Evolutionary conservation across 23 red algal genomes (phyloP), one percentile per base, ranked within the genome.

Genomic region (Gracilariopsis chorda): DNA sequence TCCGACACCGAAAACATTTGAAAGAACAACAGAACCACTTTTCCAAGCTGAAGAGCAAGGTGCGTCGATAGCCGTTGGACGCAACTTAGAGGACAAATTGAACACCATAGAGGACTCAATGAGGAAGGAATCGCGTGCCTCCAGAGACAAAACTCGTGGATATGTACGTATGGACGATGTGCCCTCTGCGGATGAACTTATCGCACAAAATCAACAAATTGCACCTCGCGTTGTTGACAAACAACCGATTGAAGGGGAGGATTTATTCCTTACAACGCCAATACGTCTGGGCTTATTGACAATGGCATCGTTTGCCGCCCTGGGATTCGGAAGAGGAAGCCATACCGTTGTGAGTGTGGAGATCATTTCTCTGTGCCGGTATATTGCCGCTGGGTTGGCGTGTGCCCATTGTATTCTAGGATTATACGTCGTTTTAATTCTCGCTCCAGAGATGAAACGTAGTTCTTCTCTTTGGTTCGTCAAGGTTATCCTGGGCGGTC

Each of bases 311-410:
- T 33, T 71, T 3, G 43, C 75, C 57, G 88, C 88, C 25, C 2
- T 73, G 25, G 88, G 88, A 8, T 91, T 72, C 48, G 88, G 88
- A 71, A 47, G 63, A n/a, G 59, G 74, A 28, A 91, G 88, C 61
- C n/a, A 29, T 21, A 39, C 24, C 8, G 44, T 82, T 2, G 2
- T 91, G 17, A 56, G 32, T 30, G 27, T 33, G n/a, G 33, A 33
- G 30, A 45, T 65, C 24, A 91, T 91, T 34, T 10, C 45, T 10
- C 11, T 44, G 11, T 73, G 35, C 16, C 33, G 58, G 28, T 53
- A 55, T 24, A 10, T 67, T 3, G 74, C 88, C 21, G 21, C 44
- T 52, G 88, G 51, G 21, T 71, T 80, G 47, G 48, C 49, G 19
- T 29, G 70, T n/a, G 88, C 75, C 20, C 88, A 91, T 74, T 48